A percentile compares a stretch with the other conserved stretches of the same genome.
These are phyloP conservation scores for grape (Vitis vinifera) DNA, from an alignment of 164 flowering plant species.

Conservation along the genomic window ASM3070453v1 NC_081821.1:1492001-1492500, in stretches of 20 bases:
- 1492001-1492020: conserved; percentile 74
- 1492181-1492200: conserved; percentile 65
- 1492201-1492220: not conserved
- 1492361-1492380: too few relatives aligned
- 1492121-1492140: not conserved
- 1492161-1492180: conserved; percentile 31
- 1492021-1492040: conserved; percentile 60
- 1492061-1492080: conserved; percentile 26
- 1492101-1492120: conserved; percentile 26
- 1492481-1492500: conserved; percentile 86
- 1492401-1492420: conserved; percentile 78
- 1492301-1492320: too few relatives aligned
- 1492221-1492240: too few relatives aligned
- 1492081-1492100: conserved; percentile 43
- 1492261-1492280: too few relatives aligned
- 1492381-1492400: not conserved
- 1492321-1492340: not conserved
- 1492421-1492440: conserved; percentile 97
- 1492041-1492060: conserved; percentile 42
- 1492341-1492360: not conserved
- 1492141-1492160: conserved; percentile 8
- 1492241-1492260: too few relatives aligned
- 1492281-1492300: too few relatives aligned
- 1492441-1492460: conserved; percentile 90
- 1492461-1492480: conserved; percentile 95